Conservation (phyloP, 805 yeast species). For the Peterozyma xylosa region DNA sequence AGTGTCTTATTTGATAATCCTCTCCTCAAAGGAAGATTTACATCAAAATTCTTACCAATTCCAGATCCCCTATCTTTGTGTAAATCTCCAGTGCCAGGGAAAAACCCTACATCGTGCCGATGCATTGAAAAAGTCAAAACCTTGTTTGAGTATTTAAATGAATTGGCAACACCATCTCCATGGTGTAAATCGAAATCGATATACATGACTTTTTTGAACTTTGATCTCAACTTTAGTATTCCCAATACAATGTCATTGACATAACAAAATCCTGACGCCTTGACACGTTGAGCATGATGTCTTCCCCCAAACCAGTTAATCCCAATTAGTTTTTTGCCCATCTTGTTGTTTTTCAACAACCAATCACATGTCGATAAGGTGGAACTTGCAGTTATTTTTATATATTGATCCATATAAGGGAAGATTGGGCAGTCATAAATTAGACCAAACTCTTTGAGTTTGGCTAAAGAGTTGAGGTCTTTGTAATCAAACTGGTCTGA, state of each 20-base stretch:
- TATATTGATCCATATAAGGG: slow-evolving; percentile 43
- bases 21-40: slow-evolving; percentile 49
- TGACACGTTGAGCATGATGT: slow-evolving; percentile 52
- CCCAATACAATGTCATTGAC: slow-evolving; percentile 60
- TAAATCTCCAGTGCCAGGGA: slow-evolving; percentile 60
- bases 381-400: slow-evolving; percentile 45
- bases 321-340: slow-evolving; percentile 22
- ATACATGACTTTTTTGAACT: slow-evolving; percentile 42
- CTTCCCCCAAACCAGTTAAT: slow-evolving; percentile 79
- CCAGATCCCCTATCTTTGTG: slow-evolving; percentile 27
- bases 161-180: slow-evolving; percentile 73
- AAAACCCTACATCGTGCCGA: slow-evolving; percentile 58
- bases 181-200: slow-evolving; percentile 73
- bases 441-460: slow-evolving; percentile 35
- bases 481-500: slow-evolving; percentile 8
- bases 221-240: slow-evolving; percentile 41
- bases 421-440: slow-evolving; percentile 60
- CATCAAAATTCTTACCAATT: slow-evolving; percentile 26
- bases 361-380: slow-evolving; percentile 42
- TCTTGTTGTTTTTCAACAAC: slow-evolving; percentile 12
- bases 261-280: slow-evolving; percentile 68
- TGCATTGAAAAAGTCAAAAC: slow-evolving; percentile 62
- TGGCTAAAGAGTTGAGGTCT: neutral
- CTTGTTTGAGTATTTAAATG: slow-evolving; percentile 46
- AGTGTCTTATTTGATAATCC: slow-evolving; percentile 47